phyloP scores from a whole-genome alignment of 2,329 filamentous ascomycete genomes.

The Pseudofabraea citricarpa region DNA sequence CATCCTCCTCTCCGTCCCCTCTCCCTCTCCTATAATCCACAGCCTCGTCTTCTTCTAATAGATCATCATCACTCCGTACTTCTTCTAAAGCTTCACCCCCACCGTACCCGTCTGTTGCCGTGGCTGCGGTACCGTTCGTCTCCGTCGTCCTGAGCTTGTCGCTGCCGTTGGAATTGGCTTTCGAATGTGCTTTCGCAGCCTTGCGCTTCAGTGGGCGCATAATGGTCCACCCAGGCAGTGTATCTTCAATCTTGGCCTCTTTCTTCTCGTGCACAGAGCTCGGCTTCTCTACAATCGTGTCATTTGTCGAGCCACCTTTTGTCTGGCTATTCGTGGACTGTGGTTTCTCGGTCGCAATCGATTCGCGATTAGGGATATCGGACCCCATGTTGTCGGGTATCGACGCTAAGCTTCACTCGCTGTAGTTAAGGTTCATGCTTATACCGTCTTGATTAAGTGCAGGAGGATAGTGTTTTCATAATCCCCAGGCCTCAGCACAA shows the following conservation, averaged over 20 bases:
- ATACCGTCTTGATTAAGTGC: no score
- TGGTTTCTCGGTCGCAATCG: background rate
- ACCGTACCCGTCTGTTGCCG: conserved; percentile 7
- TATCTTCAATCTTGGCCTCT: conserved; percentile 4
- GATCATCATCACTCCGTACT: conserved; percentile 25
- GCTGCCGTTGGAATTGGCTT: conserved; percentile 5
- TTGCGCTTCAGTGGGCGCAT: conserved; percentile 19
- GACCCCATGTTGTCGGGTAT: background rate
- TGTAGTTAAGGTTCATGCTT: no score
- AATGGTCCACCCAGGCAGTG: conserved; percentile 19
- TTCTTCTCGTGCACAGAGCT: background rate
- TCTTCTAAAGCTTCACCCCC: conserved; percentile 20
- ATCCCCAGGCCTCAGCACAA: no score
- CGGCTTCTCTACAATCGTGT: background rate
- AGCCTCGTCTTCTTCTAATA: conserved; percentile 19
- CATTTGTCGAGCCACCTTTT: background rate
- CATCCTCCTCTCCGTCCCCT: no score
- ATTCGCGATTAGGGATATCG: background rate
- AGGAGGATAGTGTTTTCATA: no score
- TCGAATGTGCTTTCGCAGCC: conserved; percentile 6
- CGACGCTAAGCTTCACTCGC: no score
- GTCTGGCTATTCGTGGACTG: no score
- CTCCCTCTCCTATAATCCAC: no score
- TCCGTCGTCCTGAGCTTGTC: conserved; percentile 6
- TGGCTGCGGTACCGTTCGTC: conserved; percentile 9